Percentiles rank a stretch among this genome's conserved stretches.
phyloP scores from a whole-genome alignment of 139 green algal species.

The Tetradesmus obliquus region DNA sequence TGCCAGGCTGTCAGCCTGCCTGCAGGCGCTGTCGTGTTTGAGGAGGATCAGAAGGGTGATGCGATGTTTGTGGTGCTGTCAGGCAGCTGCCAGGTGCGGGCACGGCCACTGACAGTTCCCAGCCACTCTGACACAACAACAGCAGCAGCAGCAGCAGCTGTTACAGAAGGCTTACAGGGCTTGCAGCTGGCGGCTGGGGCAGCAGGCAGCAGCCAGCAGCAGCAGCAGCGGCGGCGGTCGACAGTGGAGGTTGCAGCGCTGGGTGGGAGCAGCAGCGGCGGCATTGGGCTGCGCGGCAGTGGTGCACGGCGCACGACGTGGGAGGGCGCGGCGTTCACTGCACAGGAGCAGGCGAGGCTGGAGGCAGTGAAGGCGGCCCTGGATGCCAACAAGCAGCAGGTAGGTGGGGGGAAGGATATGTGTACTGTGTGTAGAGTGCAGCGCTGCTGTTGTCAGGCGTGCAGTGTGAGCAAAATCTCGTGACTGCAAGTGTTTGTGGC shows the following conservation, averaged over 20 bases:
- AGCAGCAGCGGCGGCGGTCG: background rate
- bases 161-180: background rate
- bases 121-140: background rate
- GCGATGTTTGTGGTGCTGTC: constrained; percentile 49
- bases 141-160: background rate
- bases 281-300: background rate
- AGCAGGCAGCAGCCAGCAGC: background rate
- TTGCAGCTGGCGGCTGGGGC: background rate
- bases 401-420: too few relatives aligned
- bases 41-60: constrained; percentile 46
- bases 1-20: constrained; percentile 30
- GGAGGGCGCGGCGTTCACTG: constrained; percentile 41
- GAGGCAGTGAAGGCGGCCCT: constrained; percentile 25
- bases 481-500: too few relatives aligned
- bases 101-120: background rate
- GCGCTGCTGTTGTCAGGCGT: too few relatives aligned
- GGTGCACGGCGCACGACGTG: constrained; percentile 13
- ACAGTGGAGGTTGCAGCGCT: background rate
- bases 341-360: constrained; percentile 27
- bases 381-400: constrained; percentile 2
- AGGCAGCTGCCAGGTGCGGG: constrained; percentile 43
- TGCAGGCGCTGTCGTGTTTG: constrained; percentile 39
- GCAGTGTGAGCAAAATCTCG: too few relatives aligned
- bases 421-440: too few relatives aligned
- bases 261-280: background rate